phyloP scores from a whole-genome alignment of 805 yeast species.

The Wickerhamomyces queroliae region DNA sequence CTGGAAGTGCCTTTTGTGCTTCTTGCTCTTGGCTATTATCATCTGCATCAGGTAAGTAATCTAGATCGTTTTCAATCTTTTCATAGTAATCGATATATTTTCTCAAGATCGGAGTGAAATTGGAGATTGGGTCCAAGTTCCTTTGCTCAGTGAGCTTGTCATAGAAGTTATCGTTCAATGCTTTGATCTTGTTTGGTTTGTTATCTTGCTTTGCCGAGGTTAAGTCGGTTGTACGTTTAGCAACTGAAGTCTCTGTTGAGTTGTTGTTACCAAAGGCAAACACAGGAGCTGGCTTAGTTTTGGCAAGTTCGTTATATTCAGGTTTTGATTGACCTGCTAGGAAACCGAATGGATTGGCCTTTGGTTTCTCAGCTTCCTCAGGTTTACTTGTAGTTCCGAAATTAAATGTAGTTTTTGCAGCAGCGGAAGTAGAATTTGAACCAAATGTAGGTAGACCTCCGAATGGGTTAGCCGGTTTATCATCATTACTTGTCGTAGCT shows the following conservation, averaged over 20 bases:
- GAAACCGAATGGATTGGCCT: constrained; percentile 2
- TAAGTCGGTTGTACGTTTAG: background rate
- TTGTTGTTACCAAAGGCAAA: background rate
- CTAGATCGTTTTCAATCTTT: constrained; percentile 26
- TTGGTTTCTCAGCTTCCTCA: background rate
- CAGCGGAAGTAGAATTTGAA: constrained; percentile 2
- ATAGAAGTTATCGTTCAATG: constrained; percentile 58
- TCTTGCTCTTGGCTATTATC: constrained; percentile 7
- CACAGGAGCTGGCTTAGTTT: constrained; percentile 4
- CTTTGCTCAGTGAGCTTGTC: constrained; percentile 39
- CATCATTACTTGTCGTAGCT: constrained; percentile 1
- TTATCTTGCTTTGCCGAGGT: constrained; percentile 19
- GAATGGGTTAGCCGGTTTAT: constrained; percentile 8
- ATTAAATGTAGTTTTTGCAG: constrained; percentile 7
- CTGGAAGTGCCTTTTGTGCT: constrained; percentile 14
- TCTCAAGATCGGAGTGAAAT: constrained; percentile 47
- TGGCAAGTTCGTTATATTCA: background rate
- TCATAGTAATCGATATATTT: constrained; percentile 53
- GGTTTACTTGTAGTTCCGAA: constrained; percentile 5
- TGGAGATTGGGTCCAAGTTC: constrained; percentile 41
- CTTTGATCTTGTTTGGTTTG: constrained; percentile 46
- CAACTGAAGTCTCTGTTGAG: background rate
- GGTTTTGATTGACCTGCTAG: background rate
- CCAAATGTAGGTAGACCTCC: constrained; percentile 1
- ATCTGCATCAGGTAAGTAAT: constrained; percentile 13